Evolutionary conservation across 768 basidiomycete genomes (phyloP), one percentile per base, ranked within the genome.

Genomic region (Paxillus ammoniavirescens): DNA sequence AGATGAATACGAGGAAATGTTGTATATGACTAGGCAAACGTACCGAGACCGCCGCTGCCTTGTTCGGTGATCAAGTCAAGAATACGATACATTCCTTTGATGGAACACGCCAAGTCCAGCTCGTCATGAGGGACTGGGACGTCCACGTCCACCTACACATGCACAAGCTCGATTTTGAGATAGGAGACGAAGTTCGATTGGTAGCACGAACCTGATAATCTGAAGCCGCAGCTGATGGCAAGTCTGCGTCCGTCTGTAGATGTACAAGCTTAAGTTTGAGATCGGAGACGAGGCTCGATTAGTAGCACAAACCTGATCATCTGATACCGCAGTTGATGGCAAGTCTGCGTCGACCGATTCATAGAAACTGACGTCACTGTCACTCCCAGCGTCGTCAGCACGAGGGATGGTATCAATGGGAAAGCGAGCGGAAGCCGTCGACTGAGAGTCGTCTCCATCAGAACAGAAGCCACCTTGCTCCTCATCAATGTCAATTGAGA

Each of bases 1-100:
- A 47, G 8, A 48, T 13, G 1, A 35, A 54, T 10, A 33, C 9
- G 12, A 40, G 33, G 8, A 33, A 15, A 5, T 4, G 18, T 1
- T 18, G 5, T 4, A 0, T 8, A 14, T 15, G 6, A 45, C 7
- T 17, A 10, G 23, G 42, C 12, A 42, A 23, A 8, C 65, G 52
- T 57, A 82, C 83, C 82, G 6, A 82, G 70, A 1, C 82, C 80
- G 4, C 78, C 75, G 36, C 73, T 80, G 1, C 76, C 76, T 43
- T 73, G 68, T 53, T 84, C 83, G 12, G 65, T 74, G 55, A 82
- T 77, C 12, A 84, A 67, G 47, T 83, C 82, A 5, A 83, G 68
- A 33, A 84, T 71, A 6, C 79, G 74, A 64, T 77, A 81, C 70
- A 82, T 69, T n/a, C 76, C 78, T 45, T 68, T 65, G 58, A 83